These are phyloP conservation scores for Sporothrix brasiliensis DNA, from an alignment of 2,329 filamentous ascomycete species.

Conservation along the genomic window DNA sequence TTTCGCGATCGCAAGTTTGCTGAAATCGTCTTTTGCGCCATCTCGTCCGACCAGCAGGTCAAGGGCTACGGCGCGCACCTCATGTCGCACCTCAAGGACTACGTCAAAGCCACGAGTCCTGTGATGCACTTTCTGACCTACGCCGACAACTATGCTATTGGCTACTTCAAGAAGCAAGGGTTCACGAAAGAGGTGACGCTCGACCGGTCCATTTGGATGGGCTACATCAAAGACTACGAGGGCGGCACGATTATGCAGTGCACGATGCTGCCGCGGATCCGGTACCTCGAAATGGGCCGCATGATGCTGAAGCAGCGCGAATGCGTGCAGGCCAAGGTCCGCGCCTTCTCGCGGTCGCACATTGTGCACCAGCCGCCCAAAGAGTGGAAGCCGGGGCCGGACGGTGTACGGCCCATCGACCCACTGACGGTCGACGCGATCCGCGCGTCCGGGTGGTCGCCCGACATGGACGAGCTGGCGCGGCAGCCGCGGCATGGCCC, in stretches of 20 bases:
- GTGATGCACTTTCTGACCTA: conserved; percentile 99
- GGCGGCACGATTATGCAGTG: conserved; percentile 99
- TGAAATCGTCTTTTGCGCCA: conserved; percentile 98
- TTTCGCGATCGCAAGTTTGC: conserved; percentile 92
- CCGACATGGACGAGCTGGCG: conserved; percentile 95
- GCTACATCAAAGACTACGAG: conserved; percentile 99
- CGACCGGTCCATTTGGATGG: conserved; percentile 92
- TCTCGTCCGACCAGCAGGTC: conserved; percentile 96
- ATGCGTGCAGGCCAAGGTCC: conserved; percentile 90
- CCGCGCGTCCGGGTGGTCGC: conserved; percentile 89
- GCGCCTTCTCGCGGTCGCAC: conserved; percentile 86
- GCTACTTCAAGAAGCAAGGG: conserved; percentile 98
- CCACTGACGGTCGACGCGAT: conserved; percentile 86
- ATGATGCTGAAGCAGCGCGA: conserved; percentile 99
- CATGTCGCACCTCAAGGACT: conserved; percentile 98
- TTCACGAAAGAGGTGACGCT: conserved; percentile 99
- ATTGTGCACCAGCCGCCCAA: conserved; percentile 82
- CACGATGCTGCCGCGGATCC: conserved; percentile 90
- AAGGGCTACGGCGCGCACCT: conserved; percentile 97
- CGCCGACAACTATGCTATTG: conserved; percentile 97
- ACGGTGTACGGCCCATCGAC: conserved; percentile 73
- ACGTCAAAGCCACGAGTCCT: conserved; percentile 92
- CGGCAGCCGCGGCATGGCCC: conserved; percentile 93
- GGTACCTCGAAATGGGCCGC: conserved; percentile 87
- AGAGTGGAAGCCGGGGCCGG: conserved; percentile 64